Percentiles rank a stretch among this genome's conserved stretches.
Conservation (phyloP, 441 rosid genomes). For the Erodium moschatum region DNA sequence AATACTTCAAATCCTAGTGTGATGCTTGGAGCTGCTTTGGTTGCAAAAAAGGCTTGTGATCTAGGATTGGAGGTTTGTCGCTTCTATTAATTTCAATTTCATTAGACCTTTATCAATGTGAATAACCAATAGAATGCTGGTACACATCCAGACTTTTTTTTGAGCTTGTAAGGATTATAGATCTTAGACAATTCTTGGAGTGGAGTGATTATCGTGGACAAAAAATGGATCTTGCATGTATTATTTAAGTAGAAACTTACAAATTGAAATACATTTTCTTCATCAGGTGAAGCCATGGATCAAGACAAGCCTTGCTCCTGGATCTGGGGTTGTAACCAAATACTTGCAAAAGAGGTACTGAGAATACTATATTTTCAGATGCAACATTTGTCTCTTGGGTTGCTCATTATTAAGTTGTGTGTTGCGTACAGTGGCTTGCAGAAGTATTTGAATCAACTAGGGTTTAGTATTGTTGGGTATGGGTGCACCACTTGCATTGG, state of each 20-base stretch:
- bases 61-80: conserved; percentile 56
- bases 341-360: conserved; percentile 64
- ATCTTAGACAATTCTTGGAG: neutral
- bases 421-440: conserved; percentile 70
- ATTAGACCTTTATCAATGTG: neutral
- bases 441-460: conserved; percentile 67
- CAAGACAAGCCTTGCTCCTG: conserved; percentile 95
- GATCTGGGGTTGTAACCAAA: conserved; percentile 88
- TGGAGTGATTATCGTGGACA: neutral
- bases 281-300: conserved; percentile 82
- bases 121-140: neutral
- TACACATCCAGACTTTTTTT: neutral
- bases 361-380: neutral
- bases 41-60: conserved; percentile 12
- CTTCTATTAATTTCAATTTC: conserved; percentile 11
- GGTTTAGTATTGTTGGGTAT: conserved; percentile 84
- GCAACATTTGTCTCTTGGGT: neutral
- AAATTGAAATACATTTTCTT: neutral
- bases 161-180: neutral
- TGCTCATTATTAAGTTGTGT: conserved; percentile 7
- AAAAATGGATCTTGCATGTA: neutral
- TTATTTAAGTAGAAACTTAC: neutral
- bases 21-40: conserved; percentile 37
- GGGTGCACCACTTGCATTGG: conserved; percentile 97
- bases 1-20: conserved; percentile 95